These are phyloP conservation scores for Lachancea meyersii DNA, from an alignment of 805 yeast genomes.

Conservation along the genomic window DNA sequence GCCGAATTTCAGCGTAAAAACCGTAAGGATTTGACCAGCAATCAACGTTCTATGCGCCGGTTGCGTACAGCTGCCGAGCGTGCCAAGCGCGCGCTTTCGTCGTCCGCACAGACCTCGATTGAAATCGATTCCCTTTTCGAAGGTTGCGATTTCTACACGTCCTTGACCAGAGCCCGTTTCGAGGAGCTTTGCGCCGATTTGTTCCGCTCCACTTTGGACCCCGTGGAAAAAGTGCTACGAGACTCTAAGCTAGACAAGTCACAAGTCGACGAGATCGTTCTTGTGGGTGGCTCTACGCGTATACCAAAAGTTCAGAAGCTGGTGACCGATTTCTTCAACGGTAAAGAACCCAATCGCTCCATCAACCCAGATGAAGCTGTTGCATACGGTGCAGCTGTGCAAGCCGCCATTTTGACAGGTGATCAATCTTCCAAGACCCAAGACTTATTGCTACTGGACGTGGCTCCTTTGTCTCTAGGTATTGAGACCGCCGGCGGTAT, in stretches of 20 bases:
- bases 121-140: conserved; percentile 93
- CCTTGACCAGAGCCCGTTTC: conserved; percentile 94
- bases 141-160: conserved; percentile 95
- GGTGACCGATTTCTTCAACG: conserved; percentile 93
- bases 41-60: conserved; percentile 96
- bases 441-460: conserved; percentile 90
- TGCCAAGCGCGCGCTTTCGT: conserved; percentile 96
- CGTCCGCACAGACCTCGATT: conserved; percentile 89
- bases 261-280: conserved; percentile 82
- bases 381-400: conserved; percentile 99
- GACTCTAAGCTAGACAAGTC: conserved; percentile 90
- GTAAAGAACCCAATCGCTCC: conserved; percentile 94
- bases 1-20: conserved; percentile 93
- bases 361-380: conserved; percentile 99
- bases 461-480: conserved; percentile 95
- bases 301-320: conserved; percentile 95
- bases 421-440: conserved; percentile 95
- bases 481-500: conserved; percentile 99
- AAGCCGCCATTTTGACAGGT: conserved; percentile 94
- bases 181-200: conserved; percentile 93
- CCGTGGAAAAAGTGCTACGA: conserved; percentile 90
- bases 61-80: conserved; percentile 97
- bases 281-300: conserved; percentile 98
- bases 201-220: conserved; percentile 89
- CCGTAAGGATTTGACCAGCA: conserved; percentile 81